Evolutionary conservation across 371 early-diverging fungal species (phyloP).

Genomic region (Sporodiniella umbellata): DNA sequence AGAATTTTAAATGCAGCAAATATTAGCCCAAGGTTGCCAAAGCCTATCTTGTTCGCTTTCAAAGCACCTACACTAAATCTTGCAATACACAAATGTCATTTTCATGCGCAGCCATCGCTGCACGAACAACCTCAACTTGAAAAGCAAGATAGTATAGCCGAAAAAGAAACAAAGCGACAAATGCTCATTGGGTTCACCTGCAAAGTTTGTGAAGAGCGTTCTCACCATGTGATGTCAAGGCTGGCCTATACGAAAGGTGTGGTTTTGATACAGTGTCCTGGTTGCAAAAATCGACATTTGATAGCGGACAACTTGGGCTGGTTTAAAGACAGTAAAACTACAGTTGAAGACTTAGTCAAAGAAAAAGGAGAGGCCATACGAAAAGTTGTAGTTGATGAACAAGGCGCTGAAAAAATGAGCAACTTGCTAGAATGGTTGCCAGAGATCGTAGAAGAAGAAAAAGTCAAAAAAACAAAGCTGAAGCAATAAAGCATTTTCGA

Average conservation of each 20-base stretch:
- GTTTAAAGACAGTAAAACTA: constrained; percentile 73
- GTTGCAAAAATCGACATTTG: constrained; percentile 88
- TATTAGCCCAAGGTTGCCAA: too few species aligned
- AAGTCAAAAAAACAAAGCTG: constrained; percentile 27
- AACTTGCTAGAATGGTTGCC: constrained; percentile 50
- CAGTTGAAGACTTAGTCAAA: constrained; percentile 80
- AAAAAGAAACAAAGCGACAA: constrained; percentile 47
- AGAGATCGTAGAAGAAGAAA: constrained; percentile 40
- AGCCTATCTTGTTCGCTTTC: not conserved
- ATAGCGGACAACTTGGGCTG: constrained; percentile 97
- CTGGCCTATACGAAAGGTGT: constrained; percentile 88
- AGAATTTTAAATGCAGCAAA: too few species aligned
- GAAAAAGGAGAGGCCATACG: constrained; percentile 78
- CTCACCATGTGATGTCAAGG: constrained; percentile 89
- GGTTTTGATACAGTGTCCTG: constrained; percentile 89
- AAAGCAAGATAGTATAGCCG: not conserved
- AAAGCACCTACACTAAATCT: not conserved
- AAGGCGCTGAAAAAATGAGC: constrained; percentile 27
- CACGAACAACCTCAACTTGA: not conserved
- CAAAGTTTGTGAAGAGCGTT: constrained; percentile 83
- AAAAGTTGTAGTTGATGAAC: constrained; percentile 40
- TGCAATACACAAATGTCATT: not conserved
- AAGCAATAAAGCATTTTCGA: constrained; percentile 3
- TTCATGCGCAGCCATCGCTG: not conserved
- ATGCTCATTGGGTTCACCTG: constrained; percentile 92